phyloP scores from a whole-genome alignment of 768 basidiomycete species.

The Pilatotrama ljubarskyi region DNA sequence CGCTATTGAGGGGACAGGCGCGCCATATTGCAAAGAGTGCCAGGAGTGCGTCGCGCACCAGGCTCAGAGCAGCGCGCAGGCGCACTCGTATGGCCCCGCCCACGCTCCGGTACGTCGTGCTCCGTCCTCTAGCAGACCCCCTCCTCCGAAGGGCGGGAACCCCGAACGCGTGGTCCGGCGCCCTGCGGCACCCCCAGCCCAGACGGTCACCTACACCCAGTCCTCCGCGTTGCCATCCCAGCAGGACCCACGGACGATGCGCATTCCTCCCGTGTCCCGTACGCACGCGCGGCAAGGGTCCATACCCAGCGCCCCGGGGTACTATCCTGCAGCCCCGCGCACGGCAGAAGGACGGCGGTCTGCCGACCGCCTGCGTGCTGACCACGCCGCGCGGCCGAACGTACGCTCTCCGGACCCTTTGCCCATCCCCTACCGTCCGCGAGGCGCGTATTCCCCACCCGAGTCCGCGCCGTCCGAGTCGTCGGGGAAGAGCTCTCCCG shows the following conservation, averaged over 20 bases:
- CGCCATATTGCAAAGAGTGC: slow-evolving; percentile 26
- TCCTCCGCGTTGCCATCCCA: slow-evolving; percentile 4
- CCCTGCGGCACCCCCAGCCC: slow-evolving; percentile 13
- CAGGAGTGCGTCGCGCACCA: slow-evolving; percentile 20
- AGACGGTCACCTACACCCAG: slow-evolving; percentile 17
- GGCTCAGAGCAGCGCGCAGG: slow-evolving; percentile 11
- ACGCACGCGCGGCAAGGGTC: slow-evolving; percentile 18
- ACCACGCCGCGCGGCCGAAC: slow-evolving; percentile 19
- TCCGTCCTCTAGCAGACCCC: slow-evolving; percentile 9
- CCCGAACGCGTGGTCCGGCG: slow-evolving; percentile 24
- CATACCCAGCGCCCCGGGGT: slow-evolving; percentile 7
- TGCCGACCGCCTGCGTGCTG: slow-evolving; percentile 12
- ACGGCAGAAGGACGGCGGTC: slow-evolving; percentile 12
- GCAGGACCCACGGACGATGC: slow-evolving; percentile 9
- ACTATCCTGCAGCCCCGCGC: slow-evolving; percentile 1
- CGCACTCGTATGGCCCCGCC: slow-evolving; percentile 2
- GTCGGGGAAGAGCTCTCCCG: slow-evolving; percentile 19
- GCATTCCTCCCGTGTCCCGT: slow-evolving; percentile 18
- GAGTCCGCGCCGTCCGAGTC: slow-evolving; percentile 24
- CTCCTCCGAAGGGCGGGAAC: background rate
- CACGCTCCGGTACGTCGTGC: slow-evolving; percentile 13
- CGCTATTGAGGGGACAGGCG: background rate
- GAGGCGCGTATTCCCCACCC: slow-evolving; percentile 8
- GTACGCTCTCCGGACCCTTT: slow-evolving; percentile 44
- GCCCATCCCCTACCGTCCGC: slow-evolving; percentile 46